phyloP scores from a whole-genome alignment of 2,329 filamentous ascomycete genomes.

The Thelonectria blattea region DNA sequence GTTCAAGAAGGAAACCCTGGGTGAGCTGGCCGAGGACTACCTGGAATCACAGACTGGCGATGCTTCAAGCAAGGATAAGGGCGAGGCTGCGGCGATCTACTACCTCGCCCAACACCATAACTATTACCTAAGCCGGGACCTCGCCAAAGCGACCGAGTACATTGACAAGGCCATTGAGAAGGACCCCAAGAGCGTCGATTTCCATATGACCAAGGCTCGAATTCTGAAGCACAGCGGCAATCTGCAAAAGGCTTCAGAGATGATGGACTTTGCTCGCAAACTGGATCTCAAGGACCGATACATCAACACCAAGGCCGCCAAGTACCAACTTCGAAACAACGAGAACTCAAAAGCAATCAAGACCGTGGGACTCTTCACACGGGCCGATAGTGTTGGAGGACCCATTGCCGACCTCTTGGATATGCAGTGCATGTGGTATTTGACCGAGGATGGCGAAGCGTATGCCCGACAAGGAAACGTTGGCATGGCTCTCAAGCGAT shows the following conservation, averaged over 20 bases:
- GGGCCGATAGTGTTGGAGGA: conserved; percentile 86
- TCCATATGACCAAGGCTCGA: conserved; percentile 92
- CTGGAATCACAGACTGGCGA: conserved; percentile 64
- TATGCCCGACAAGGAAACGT: conserved; percentile 82
- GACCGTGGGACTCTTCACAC: conserved; percentile 92
- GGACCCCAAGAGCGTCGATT: conserved; percentile 83
- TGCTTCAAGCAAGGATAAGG: conserved; percentile 57
- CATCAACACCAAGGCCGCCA: conserved; percentile 97
- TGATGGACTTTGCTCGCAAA: conserved; percentile 85
- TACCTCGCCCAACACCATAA: conserved; percentile 98
- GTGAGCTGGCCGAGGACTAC: conserved; percentile 80
- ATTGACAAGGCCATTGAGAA: conserved; percentile 84
- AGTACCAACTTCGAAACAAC: conserved; percentile 93
- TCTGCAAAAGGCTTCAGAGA: conserved; percentile 76
- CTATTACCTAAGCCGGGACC: conserved; percentile 84
- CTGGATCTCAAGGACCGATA: conserved; percentile 92
- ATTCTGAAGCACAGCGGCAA: conserved; percentile 93
- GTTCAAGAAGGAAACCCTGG: conserved; percentile 78
- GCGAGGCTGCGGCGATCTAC: conserved; percentile 82
- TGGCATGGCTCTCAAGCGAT: conserved; percentile 88
- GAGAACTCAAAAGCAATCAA: conserved; percentile 85
- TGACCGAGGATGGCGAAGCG: conserved; percentile 93
- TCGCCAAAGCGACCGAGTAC: conserved; percentile 80
- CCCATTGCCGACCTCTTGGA: conserved; percentile 90
- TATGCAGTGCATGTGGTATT: conserved; percentile 98